Base-by-base conservation (phyloP, 768 basidiomycete species). In the Serendipita sp. region DNA sequence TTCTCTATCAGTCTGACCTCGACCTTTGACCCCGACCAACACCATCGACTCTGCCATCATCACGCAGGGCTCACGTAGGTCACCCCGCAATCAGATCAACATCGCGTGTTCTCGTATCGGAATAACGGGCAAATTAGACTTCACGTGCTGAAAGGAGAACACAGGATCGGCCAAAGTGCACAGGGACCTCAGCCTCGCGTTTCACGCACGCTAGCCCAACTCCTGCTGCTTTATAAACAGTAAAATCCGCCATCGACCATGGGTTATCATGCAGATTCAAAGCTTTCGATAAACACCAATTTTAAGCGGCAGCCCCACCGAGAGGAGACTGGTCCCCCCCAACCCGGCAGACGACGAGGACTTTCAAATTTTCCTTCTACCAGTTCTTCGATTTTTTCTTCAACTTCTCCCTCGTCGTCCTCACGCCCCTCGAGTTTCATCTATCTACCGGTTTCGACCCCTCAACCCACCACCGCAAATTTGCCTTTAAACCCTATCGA, bases 141-240 rank as follows among this genome's bases (percentile, higher is more conserved):
- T 18, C 41, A 41, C 41, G 41, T 41, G 41, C 41, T 41, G 18
- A 34, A 34, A 52, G 32, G 36, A 35, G 28, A n/a, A 60, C 56
- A 60, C 56, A 60, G 56, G 56, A 60, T 60, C 56, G 56, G 36
- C 30, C 56, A 28, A 60, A 60, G 56, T 60, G 56, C 56, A 60
- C 18, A 34, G 30, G 56, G 56, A 60, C 56, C 56, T 60, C 56
- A 23, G 56, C 56, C 56, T 60, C 56, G 56, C 56, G 56, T 60
- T 60, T 60, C 56, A 60, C 56, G 35, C 48, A 51, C 48, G 18
- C 48, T 51, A 32, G 48, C 48, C n/a, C 48, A 51, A 41, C 56
- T 28, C 18, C 56, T 23, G 30, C 56, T 36, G 34, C 11, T 60
- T 23, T 60, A 60, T 34, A 60, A 60, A 16, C 48, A 5, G 48